phyloP scores from a whole-genome alignment of 1,139 yeast species.

The Pneumocystis sp. region DNA sequence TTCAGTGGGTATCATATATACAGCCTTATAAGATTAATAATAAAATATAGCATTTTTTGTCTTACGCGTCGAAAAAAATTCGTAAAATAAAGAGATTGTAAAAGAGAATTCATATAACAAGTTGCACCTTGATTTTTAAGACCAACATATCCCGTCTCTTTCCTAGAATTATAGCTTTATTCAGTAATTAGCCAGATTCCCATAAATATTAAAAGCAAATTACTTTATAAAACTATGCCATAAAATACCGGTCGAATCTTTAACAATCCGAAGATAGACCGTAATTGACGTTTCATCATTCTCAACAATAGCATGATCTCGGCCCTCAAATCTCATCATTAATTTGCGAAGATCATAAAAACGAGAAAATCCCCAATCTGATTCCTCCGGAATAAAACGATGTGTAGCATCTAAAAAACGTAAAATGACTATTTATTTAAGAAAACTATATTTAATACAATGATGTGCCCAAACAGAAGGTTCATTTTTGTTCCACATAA shows the following conservation, averaged over 20 bases:
- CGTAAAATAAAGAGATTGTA: constrained; percentile 84
- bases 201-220: background rate
- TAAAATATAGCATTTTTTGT: background rate
- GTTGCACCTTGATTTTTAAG: constrained; percentile 95
- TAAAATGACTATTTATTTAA: background rate
- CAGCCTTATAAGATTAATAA: constrained; percentile 30
- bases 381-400: constrained; percentile 56
- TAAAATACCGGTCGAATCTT: constrained; percentile 83
- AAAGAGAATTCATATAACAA: constrained; percentile 78
- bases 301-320: constrained; percentile 34
- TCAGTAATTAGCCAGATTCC: background rate
- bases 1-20: constrained; percentile 75
- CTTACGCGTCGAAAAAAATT: constrained; percentile 48
- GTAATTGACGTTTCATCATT: constrained; percentile 54
- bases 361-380: constrained; percentile 93
- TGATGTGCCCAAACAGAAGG: constrained; percentile 31
- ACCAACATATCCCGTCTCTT: constrained; percentile 81
- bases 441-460: background rate
- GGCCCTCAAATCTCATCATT: constrained; percentile 19
- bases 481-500: constrained; percentile 67
- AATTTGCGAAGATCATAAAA: constrained; percentile 48
- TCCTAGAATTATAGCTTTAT: constrained; percentile 58
- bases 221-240: constrained; percentile 70
- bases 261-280: constrained; percentile 59
- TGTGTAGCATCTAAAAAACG: constrained; percentile 41